phyloP scores from a whole-genome alignment of 441 rosid species.

The Euphorbia corollata region DNA sequence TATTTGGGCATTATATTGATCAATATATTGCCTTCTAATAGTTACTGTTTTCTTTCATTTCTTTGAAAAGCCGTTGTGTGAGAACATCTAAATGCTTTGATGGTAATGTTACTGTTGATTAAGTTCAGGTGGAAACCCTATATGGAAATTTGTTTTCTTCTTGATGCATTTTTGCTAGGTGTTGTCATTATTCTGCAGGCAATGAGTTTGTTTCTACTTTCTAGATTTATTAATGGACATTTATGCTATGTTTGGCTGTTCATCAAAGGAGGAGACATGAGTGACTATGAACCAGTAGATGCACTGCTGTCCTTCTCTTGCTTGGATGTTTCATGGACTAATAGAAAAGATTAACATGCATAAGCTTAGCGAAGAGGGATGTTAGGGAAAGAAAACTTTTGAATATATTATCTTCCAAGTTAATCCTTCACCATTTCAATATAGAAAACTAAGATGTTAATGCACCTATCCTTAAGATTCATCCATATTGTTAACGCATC shows the following conservation, averaged over 20 bases:
- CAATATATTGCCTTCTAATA: not conserved
- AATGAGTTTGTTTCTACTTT: not conserved
- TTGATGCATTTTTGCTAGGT: slow-evolving; percentile 1
- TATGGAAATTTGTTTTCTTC: not conserved
- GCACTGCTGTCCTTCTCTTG: not conserved
- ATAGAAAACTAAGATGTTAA: not conserved
- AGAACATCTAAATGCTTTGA: not conserved
- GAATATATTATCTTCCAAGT: not conserved
- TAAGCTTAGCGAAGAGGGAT: not conserved
- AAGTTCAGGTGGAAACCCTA: not conserved
- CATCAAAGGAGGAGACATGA: not conserved
- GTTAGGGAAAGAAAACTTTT: not conserved
- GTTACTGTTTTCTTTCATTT: slow-evolving; percentile 1
- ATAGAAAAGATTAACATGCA: not conserved
- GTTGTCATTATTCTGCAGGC: not conserved
- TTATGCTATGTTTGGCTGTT: not conserved
- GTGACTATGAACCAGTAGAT: not conserved
- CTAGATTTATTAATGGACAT: not conserved
- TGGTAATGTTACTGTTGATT: not conserved
- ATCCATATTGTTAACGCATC: not conserved
- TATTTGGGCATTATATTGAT: not conserved
- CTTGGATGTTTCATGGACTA: not conserved
- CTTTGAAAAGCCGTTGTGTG: not conserved
- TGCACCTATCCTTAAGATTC: not conserved
- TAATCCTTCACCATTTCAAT: not conserved